phyloP scores from a whole-genome alignment of 331 rosid species.

The Malus hybrid region DNA sequence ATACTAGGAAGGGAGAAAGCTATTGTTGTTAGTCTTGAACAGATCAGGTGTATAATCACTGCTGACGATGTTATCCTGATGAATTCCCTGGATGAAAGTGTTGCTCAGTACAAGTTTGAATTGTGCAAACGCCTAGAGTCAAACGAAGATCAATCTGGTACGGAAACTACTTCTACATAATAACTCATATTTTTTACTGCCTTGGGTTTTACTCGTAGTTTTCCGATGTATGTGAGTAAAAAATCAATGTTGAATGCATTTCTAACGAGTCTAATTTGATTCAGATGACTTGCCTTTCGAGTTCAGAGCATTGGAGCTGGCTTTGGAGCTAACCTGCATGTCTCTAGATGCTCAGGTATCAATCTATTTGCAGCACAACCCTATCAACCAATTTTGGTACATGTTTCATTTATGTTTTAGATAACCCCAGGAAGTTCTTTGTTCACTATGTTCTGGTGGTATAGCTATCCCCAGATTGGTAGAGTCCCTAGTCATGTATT shows the following conservation, averaged over 20 bases:
- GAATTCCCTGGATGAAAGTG: slow-evolving; percentile 84
- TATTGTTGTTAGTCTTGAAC: slow-evolving; percentile 88
- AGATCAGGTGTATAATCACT: slow-evolving; percentile 84
- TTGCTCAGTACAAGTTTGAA: slow-evolving; percentile 60
- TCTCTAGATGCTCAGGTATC: slow-evolving; percentile 90
- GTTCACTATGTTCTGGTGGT: neutral
- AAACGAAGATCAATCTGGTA: slow-evolving; percentile 59
- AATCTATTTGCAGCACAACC: slow-evolving; percentile 6
- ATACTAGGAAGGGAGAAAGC: slow-evolving; percentile 89
- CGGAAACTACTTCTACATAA: neutral
- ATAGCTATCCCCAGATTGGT: neutral
- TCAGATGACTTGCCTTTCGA: slow-evolving; percentile 94
- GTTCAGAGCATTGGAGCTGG: slow-evolving; percentile 86
- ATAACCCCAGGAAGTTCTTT: neutral
- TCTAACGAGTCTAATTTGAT: slow-evolving; percentile 31
- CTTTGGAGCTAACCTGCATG: slow-evolving; percentile 81
- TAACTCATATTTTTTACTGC: neutral
- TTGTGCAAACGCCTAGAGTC: slow-evolving; percentile 66
- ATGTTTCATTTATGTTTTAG: neutral
- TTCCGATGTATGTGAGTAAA: neutral
- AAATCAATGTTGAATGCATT: slow-evolving; percentile 8
- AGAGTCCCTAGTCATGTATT: neutral
- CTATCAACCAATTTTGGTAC: neutral
- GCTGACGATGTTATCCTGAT: slow-evolving; percentile 84
- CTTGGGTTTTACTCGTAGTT: neutral